Percentiles rank a stretch among this genome's conserved stretches.
Evolutionary conservation across 345 rosid species (phyloP).

Genomic region (Hirschfeldia incana): DNA sequence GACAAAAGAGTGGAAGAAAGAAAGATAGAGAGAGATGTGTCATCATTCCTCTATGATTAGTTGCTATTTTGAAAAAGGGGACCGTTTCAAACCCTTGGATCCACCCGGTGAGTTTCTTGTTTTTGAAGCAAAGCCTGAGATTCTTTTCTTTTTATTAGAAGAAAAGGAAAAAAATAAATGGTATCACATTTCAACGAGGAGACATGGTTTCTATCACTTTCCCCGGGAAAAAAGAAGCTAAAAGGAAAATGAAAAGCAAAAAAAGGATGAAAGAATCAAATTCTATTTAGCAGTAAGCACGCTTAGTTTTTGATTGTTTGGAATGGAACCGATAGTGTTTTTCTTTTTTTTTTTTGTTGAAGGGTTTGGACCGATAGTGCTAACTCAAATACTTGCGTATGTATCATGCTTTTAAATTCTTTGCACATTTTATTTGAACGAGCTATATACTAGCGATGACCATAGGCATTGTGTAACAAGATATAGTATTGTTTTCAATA

Average conservation of each 20-base stretch:
- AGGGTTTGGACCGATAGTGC: not conserved
- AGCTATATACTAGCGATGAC: not conserved
- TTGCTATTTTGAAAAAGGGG: slow-evolving; percentile 36
- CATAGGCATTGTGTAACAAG: too few relatives aligned
- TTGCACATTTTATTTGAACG: not conserved
- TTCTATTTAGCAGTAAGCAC: not conserved
- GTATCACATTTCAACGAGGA: not conserved
- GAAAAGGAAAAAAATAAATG: not conserved
- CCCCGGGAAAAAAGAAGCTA: not conserved
- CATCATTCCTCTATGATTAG: slow-evolving; percentile 41
- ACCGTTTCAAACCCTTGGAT: slow-evolving; percentile 38
- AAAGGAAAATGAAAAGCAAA: not conserved
- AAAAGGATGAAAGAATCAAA: not conserved
- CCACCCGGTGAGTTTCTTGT: slow-evolving; percentile 9
- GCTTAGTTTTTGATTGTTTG: not conserved
- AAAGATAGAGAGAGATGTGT: slow-evolving; percentile 23
- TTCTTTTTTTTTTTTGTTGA: too few relatives aligned
- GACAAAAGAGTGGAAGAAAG: slow-evolving; percentile 34
- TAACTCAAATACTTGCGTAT: not conserved
- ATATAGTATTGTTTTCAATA: too few relatives aligned
- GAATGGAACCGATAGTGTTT: not conserved
- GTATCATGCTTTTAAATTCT: not conserved
- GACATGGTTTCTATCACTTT: not conserved
- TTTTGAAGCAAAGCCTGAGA: slow-evolving; percentile 12
- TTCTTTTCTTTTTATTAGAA: not conserved